Evolutionary conservation across 768 basidiomycete species (phyloP), one percentile per base, ranked within the genome.

Genomic region (Tricholoma hemisulphureum): DNA sequence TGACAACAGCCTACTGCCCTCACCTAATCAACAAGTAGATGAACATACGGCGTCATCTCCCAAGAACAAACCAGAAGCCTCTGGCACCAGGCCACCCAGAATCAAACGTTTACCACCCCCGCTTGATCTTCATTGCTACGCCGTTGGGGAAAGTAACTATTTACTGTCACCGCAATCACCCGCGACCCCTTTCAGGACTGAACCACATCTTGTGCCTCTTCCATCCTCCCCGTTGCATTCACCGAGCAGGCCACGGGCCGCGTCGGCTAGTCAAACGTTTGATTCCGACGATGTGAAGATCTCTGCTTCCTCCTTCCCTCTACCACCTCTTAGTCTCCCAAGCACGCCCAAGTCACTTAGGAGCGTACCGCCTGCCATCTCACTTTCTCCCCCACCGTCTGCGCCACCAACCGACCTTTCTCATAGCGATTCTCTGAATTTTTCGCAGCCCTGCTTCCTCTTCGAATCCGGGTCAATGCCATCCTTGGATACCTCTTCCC

Each of bases 401-500:
- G 43, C 28, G 9, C 14, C 21, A 6, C 28, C 41, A 6, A 23
- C 16, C 16, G 23, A 41, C 1, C 32, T 37, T 34, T 7, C 50
- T 20, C 39, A 46, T 51, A 10, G 50, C 34, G 37, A 39, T 51
- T 35, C 57, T 51, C 46, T 53, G 23, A n/a, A 55, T 41, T 46
- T 58, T 37, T 2, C 37, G 29, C 14, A 61, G 58, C 58, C 31
- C 13, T 16, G 28, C n/a, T 11, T 16, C 18, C 28, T 29, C 14
- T 64, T 57, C n/a, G 57, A 64, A 57, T 69, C 71, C 50, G 58
- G 60, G 7, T 64, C 70, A 31, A 69, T 71, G 3, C 70, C 71
- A 8, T 68, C 75, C 6, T 59, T 67, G 32, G 69, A 69, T 34
- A 60, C 62, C n/a, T 59, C 65, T 26, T 73, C 74, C 20, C 67